Conservation (phyloP, 345 rosid genomes). For the Gossypium rotundifolium region DNA sequence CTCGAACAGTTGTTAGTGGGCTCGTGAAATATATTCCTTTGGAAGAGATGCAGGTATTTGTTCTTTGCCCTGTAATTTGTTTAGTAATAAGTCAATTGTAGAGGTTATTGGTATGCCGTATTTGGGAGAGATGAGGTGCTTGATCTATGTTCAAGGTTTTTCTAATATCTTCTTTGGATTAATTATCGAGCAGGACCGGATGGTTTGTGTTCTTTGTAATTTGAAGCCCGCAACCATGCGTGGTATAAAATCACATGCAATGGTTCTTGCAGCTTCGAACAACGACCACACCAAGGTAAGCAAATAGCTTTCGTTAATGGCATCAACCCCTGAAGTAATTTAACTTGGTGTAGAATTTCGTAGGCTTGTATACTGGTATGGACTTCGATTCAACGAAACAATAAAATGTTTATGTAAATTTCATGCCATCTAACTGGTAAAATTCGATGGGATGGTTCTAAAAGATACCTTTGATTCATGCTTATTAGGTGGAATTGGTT, state of each 20-base stretch:
- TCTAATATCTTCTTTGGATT: neutral
- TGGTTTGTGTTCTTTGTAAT: slow-evolving; percentile 96
- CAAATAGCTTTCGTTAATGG: neutral
- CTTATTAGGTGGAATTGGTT: slow-evolving; percentile 70
- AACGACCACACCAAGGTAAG: slow-evolving; percentile 56
- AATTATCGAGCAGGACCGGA: slow-evolving; percentile 59
- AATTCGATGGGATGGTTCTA: neutral
- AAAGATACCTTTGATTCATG: neutral
- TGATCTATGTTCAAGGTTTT: neutral
- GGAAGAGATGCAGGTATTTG: slow-evolving; percentile 63
- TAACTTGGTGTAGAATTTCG: neutral
- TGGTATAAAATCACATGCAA: slow-evolving; percentile 86
- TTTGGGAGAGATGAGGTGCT: neutral
- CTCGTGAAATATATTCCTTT: slow-evolving; percentile 64
- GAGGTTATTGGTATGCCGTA: neutral
- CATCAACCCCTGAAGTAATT: neutral
- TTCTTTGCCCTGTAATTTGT: neutral
- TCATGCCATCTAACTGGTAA: neutral
- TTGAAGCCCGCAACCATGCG: slow-evolving; percentile 87
- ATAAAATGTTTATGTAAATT: neutral
- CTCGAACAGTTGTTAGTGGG: slow-evolving; percentile 66
- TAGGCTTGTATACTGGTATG: neutral
- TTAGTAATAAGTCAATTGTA: neutral
- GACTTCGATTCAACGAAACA: neutral
- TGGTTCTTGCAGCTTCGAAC: slow-evolving; percentile 91